Conservation (phyloP, 179 eudicot species). For the Silene coronaria region DNA sequence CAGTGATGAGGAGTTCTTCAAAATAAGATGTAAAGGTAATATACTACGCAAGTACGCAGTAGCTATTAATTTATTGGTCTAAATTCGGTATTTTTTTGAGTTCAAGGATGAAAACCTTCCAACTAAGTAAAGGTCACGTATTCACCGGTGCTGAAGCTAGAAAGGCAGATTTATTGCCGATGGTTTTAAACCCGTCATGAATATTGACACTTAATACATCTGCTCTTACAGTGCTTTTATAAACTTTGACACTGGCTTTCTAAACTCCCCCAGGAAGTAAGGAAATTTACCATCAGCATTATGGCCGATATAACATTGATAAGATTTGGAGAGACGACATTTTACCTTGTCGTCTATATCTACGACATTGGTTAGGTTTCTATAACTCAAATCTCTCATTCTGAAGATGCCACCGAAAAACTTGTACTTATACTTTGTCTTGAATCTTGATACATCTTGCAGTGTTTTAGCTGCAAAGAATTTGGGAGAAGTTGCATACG, state of each 20-base stretch:
- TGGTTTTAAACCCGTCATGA: no score
- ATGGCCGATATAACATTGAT: conserved; percentile 58
- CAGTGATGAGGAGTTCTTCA: conserved; percentile 76
- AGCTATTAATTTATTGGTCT: neutral
- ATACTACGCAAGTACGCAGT: neutral
- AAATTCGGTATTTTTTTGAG: no score
- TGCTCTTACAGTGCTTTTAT: neutral
- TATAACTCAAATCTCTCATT: neutral
- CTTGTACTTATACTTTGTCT: neutral
- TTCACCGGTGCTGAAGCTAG: no score
- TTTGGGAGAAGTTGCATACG: conserved; percentile 56
- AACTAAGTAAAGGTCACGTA: neutral
- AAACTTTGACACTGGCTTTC: neutral
- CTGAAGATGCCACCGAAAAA: neutral
- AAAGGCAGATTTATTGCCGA: no score
- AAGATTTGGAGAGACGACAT: conserved; percentile 88
- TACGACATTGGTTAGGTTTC: conserved; percentile 72
- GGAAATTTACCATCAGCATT: conserved; percentile 58
- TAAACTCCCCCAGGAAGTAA: conserved; percentile 51
- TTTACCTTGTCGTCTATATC: conserved; percentile 81
- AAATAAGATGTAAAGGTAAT: conserved; percentile 74
- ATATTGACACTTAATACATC: no score
- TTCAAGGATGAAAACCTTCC: neutral
- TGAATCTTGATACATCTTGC: conserved; percentile 16
- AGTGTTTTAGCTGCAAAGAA: conserved; percentile 92